Percentiles rank a stretch among this genome's conserved stretches.
Conservation (phyloP, 352 stramenopile species). For the Pythium inflatum region DNA sequence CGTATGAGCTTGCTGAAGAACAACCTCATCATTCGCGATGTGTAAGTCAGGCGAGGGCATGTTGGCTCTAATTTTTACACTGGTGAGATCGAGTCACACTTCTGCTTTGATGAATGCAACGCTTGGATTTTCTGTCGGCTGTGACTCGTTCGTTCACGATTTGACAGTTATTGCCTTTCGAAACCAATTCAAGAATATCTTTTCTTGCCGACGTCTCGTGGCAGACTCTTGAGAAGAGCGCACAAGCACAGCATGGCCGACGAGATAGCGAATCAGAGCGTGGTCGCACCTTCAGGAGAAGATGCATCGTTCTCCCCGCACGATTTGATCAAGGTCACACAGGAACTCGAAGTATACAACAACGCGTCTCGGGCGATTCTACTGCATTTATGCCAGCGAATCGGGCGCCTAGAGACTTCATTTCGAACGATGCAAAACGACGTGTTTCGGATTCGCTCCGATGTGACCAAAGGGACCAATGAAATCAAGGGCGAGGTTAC, state of each 20-base stretch:
- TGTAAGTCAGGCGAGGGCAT: slow-evolving; percentile 31
- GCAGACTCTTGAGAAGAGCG: too few relatives aligned
- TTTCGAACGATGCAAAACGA: slow-evolving; percentile 53
- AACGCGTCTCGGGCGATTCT: slow-evolving; percentile 67
- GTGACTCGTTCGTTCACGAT: not conserved
- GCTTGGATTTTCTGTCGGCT: too few relatives aligned
- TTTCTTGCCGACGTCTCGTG: too few relatives aligned
- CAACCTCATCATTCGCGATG: slow-evolving; percentile 79
- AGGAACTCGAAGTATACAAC: slow-evolving; percentile 53
- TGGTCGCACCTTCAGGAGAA: not conserved
- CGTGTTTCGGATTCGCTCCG: slow-evolving; percentile 40
- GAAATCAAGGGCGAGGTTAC: slow-evolving; percentile 56
- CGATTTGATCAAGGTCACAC: slow-evolving; percentile 51
- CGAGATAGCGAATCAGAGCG: not conserved
- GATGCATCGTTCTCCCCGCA: slow-evolving; percentile 19
- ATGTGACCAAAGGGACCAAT: slow-evolving; percentile 46
- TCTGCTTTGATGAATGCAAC: slow-evolving; percentile 12
- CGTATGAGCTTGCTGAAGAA: slow-evolving; percentile 90
- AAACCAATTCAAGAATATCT: not conserved
- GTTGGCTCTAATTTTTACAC: too few relatives aligned
- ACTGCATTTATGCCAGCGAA: slow-evolving; percentile 61
- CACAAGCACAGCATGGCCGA: not conserved
- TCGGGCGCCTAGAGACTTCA: slow-evolving; percentile 51
- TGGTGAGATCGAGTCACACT: too few relatives aligned
- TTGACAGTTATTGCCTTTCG: slow-evolving; percentile 1